Evolutionary conservation across 1,284 basidiomycete species (phyloP).

Genomic region (Naganishia cerealis): DNA sequence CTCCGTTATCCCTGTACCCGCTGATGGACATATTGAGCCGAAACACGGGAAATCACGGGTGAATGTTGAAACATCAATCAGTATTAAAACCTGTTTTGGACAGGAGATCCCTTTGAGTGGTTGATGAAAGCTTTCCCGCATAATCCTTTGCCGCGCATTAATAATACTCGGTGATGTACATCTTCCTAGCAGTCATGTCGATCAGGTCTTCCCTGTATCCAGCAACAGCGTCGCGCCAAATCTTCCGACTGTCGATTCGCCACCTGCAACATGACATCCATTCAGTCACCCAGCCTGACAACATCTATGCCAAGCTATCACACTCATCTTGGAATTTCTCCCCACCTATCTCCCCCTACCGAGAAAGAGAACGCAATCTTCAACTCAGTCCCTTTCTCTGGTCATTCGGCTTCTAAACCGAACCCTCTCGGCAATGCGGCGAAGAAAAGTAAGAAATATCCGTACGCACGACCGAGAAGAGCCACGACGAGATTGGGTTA

Average conservation of each 20-base stretch:
- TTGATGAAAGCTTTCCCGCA: background rate
- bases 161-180: background rate
- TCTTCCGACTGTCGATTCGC: background rate
- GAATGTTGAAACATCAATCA: slow-evolving; percentile 7
- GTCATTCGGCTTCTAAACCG: background rate
- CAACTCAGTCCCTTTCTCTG: too few relatives aligned
- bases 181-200: background rate
- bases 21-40: background rate
- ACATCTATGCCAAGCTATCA: background rate
- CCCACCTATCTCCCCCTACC: background rate
- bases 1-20: background rate
- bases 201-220: background rate
- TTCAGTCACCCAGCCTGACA: background rate
- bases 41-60: background rate
- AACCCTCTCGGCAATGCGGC: background rate
- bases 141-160: slow-evolving; percentile 1
- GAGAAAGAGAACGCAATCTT: background rate
- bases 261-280: background rate
- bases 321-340: background rate
- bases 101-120: slow-evolving; percentile 5
- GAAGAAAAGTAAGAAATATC: slow-evolving; percentile 13
- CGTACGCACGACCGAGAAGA: slow-evolving; percentile 23
- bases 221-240: background rate
- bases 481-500: slow-evolving; percentile 2
- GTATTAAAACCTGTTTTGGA: background rate